Conservation (phyloP, 768 basidiomycete species). For the Pluteus cervinus region DNA sequence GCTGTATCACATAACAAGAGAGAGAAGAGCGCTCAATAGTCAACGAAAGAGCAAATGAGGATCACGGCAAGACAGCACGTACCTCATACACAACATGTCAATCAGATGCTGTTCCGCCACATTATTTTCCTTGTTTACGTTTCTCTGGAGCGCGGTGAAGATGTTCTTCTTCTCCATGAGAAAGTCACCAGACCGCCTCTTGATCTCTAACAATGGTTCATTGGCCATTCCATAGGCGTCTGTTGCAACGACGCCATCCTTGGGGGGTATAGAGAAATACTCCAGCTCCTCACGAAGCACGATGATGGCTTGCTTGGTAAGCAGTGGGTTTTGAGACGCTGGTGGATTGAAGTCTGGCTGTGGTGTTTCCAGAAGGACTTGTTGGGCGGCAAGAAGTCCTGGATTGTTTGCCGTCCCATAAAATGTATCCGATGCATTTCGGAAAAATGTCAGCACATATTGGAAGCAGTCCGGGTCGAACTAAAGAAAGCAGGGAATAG, state of each 20-base stretch:
- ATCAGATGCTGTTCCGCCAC: constrained; percentile 98
- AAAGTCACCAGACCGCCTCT: constrained; percentile 80
- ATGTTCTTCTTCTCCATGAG: constrained; percentile 88
- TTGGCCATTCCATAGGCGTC: constrained; percentile 81
- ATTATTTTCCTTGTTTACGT: constrained; percentile 99
- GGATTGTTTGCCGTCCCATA: constrained; percentile 76
- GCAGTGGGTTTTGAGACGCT: constrained; percentile 81
- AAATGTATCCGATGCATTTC: constrained; percentile 80
- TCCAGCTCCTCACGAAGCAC: constrained; percentile 97
- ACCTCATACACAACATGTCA: constrained; percentile 99
- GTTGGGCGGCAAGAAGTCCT: constrained; percentile 74
- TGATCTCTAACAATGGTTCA: constrained; percentile 69
- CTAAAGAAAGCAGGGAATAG: constrained; percentile 32
- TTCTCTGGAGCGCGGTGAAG: constrained; percentile 96
- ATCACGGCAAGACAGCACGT: constrained; percentile 15
- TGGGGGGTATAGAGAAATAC: constrained; percentile 94
- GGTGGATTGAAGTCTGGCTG: constrained; percentile 58
- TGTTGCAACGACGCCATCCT: constrained; percentile 51
- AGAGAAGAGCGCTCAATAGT: not conserved
- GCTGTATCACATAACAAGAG: constrained; percentile 34
- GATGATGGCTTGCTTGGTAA: constrained; percentile 96
- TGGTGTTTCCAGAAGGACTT: constrained; percentile 66
- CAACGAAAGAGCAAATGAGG: not conserved
- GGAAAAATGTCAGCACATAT: constrained; percentile 91
- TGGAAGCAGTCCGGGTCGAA: constrained; percentile 97